A percentile compares a stretch with the other conserved stretches of the same genome.
Evolutionary conservation across 495 filamentous ascomycete genomes (phyloP).

Genomic region (Oidiodendron maius): DNA sequence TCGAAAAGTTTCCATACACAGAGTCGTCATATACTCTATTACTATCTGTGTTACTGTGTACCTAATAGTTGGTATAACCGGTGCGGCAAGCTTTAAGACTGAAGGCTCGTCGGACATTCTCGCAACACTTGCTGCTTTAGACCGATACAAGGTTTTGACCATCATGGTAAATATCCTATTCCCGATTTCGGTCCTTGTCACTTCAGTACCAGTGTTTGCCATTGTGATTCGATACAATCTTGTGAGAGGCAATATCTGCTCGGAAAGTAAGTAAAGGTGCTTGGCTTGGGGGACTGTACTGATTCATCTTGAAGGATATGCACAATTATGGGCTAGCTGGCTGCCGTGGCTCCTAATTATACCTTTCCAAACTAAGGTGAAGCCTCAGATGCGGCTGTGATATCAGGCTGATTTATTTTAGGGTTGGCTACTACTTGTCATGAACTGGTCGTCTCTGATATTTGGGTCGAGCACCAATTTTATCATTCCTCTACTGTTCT

Average conservation of each 20-base stretch:
- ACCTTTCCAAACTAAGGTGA: conserved; percentile 3
- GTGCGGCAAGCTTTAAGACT: conserved; percentile 5
- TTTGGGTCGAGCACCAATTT: conserved; percentile 6
- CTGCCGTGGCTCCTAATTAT: conserved; percentile 6
- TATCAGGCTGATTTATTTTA: background rate
- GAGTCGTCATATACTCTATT: background rate
- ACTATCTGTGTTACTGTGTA: conserved; percentile 1
- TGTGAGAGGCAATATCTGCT: conserved; percentile 3
- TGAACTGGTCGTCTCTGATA: conserved; percentile 4
- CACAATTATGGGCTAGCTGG: background rate
- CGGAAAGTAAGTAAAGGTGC: background rate
- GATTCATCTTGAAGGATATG: background rate
- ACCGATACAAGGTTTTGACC: background rate
- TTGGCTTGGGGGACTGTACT: background rate
- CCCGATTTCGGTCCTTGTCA: conserved; percentile 2
- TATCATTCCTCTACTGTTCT: conserved; percentile 2
- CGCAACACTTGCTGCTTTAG: background rate
- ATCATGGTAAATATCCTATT: conserved; percentile 1
- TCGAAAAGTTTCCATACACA: conserved; percentile 5
- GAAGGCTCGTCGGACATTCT: background rate
- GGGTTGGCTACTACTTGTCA: conserved; percentile 4
- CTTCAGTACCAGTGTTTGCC: conserved; percentile 3
- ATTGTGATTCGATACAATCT: conserved; percentile 6
- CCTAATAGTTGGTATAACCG: conserved; percentile 1
- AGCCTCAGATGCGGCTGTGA: background rate